Conservation (phyloP, 2,329 filamentous ascomycete species). For the Alternaria burnsii region DNA sequence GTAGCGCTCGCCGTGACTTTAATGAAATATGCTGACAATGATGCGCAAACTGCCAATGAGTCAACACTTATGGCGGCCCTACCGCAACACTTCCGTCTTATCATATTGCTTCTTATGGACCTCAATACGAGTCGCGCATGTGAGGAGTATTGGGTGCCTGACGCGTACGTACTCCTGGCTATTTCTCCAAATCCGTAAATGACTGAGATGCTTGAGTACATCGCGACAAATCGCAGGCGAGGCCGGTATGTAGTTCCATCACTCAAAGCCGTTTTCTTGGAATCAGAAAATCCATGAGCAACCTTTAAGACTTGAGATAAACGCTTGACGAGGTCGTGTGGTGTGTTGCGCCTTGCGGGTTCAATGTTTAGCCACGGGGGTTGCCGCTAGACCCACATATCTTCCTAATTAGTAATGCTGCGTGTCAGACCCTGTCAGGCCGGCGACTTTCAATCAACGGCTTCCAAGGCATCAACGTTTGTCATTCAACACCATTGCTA, state of each 20-base stretch:
- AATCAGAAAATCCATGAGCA: too few relatives aligned
- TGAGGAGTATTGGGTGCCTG: neutral
- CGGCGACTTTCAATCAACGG: neutral
- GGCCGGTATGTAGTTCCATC: neutral
- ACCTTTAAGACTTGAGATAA: neutral
- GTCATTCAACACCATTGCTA: constrained; percentile 1
- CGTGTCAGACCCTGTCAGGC: neutral
- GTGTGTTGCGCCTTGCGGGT: constrained; percentile 1
- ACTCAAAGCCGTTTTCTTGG: neutral
- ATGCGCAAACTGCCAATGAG: neutral
- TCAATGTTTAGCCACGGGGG: constrained; percentile 9
- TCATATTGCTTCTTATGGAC: neutral
- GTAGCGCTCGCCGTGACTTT: neutral
- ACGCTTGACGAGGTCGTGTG: neutral
- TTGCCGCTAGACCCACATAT: constrained; percentile 10
- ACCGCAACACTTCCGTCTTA: neutral
- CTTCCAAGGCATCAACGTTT: constrained; percentile 13
- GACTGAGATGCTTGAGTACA: neutral
- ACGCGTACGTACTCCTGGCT: neutral
- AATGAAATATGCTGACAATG: neutral
- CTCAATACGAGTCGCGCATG: neutral
- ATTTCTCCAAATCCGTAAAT: neutral
- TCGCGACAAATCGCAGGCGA: neutral
- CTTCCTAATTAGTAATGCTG: neutral
- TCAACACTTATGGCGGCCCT: neutral